A percentile compares a stretch with the other conserved stretches of the same genome.
Conservation (phyloP, 192 early-diverging fungal genomes). For the Allomyces macrogynus region DNA sequence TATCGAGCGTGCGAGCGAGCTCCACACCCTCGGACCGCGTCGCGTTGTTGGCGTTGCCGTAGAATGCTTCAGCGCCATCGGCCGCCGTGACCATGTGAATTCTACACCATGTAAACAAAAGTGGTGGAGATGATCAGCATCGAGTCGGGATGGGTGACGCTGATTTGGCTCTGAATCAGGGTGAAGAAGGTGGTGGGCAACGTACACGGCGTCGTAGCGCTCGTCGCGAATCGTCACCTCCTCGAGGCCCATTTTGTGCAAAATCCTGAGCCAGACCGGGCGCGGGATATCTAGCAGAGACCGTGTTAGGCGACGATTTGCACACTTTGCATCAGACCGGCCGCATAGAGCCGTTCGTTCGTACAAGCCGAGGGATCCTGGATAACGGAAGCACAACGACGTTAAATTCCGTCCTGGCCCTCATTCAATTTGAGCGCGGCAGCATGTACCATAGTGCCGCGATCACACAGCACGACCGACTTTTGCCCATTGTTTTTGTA, state of each 20-base stretch:
- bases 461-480: constrained; percentile 20
- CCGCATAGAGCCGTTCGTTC: too few relatives aligned
- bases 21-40: constrained; percentile 20
- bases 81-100: constrained; percentile 21
- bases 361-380: constrained; percentile 1
- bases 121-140: too few relatives aligned
- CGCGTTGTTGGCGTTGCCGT: constrained; percentile 16
- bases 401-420: too few relatives aligned
- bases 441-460: background rate
- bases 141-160: too few relatives aligned
- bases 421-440: too few relatives aligned
- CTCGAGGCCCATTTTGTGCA: constrained; percentile 16
- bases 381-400: too few relatives aligned
- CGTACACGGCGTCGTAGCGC: constrained; percentile 1
- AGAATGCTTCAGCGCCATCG: constrained; percentile 19
- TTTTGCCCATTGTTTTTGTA: constrained; percentile 14
- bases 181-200: too few relatives aligned
- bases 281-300: constrained; percentile 18
- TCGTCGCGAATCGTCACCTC: constrained; percentile 18
- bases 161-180: too few relatives aligned
- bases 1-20: constrained; percentile 13
- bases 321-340: too few relatives aligned
- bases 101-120: too few relatives aligned
- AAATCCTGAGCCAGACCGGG: constrained; percentile 13
- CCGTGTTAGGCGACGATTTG: background rate